These are phyloP conservation scores for Hortiboletus campestris DNA, from an alignment of 768 basidiomycete species.

Conservation along the genomic window DNA sequence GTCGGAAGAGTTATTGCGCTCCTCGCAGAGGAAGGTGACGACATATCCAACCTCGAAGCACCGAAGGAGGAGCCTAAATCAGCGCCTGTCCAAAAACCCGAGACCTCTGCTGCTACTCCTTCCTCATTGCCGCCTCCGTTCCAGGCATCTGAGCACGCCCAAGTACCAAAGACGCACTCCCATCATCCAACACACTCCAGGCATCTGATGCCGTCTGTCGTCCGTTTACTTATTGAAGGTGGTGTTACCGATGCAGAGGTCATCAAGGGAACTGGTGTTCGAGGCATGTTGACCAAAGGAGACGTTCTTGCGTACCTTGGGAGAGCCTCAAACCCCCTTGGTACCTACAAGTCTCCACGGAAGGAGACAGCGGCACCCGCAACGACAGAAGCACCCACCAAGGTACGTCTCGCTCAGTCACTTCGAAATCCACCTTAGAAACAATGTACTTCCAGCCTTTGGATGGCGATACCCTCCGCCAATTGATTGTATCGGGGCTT, in stretches of 20 bases:
- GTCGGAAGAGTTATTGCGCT: constrained; percentile 91
- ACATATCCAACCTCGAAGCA: constrained; percentile 78
- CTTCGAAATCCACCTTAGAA: not conserved
- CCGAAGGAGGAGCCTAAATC: constrained; percentile 42
- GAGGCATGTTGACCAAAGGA: constrained; percentile 96
- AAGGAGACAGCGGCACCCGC: constrained; percentile 25
- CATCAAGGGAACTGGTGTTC: constrained; percentile 85
- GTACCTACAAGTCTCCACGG: constrained; percentile 60
- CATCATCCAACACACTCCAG: constrained; percentile 50
- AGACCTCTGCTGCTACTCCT: constrained; percentile 21
- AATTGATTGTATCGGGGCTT: constrained; percentile 60
- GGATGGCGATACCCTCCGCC: constrained; percentile 63
- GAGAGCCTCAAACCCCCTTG: constrained; percentile 72
- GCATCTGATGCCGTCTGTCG: constrained; percentile 88
- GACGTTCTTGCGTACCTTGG: constrained; percentile 88
- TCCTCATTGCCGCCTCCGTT: constrained; percentile 11
- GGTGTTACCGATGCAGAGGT: constrained; percentile 54
- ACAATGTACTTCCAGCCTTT: constrained; percentile 38
- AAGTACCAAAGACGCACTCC: constrained; percentile 33
- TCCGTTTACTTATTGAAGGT: constrained; percentile 66
- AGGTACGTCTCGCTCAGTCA: constrained; percentile 31
- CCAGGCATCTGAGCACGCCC: constrained; percentile 23
- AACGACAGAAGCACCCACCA: constrained; percentile 37
- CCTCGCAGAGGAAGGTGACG: constrained; percentile 94
- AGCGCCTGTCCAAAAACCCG: constrained; percentile 14